Evolutionary conservation across 2,329 filamentous ascomycete species (phyloP).

Genomic region (Venturia oleaginea): DNA sequence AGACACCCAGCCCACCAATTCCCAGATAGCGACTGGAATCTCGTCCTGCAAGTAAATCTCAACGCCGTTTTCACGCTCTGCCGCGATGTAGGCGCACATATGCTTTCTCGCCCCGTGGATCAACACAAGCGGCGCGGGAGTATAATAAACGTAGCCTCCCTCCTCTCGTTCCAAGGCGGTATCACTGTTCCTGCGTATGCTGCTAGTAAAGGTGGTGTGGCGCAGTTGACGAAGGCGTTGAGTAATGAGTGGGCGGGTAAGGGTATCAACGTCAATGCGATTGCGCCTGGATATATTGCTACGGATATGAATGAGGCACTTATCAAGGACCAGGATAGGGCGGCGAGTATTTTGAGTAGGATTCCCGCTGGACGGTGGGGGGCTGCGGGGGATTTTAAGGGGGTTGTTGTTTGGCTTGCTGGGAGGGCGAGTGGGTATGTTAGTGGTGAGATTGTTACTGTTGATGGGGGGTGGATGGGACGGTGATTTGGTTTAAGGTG

Average conservation of each 20-base stretch:
- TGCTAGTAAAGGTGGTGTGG: constrained; percentile 75
- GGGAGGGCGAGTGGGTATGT: constrained; percentile 72
- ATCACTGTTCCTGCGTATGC: constrained; percentile 84
- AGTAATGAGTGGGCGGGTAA: constrained; percentile 78
- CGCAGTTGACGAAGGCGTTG: constrained; percentile 75
- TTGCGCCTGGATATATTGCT: constrained; percentile 81
- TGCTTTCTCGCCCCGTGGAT: constrained; percentile 49
- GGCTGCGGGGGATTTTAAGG: constrained; percentile 78
- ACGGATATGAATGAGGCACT: constrained; percentile 93
- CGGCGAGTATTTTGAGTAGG: constrained; percentile 64
- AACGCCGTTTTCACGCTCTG: constrained; percentile 69
- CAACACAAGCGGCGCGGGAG: constrained; percentile 51
- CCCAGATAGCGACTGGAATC: constrained; percentile 67
- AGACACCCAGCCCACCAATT: constrained; percentile 68
- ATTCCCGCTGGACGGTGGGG: constrained; percentile 85
- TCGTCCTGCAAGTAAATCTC: constrained; percentile 81
- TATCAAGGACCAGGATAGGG: constrained; percentile 59
- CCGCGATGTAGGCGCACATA: constrained; percentile 70
- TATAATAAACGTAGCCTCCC: constrained; percentile 77
- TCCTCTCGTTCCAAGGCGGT: constrained; percentile 79
- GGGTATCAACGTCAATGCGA: constrained; percentile 77
- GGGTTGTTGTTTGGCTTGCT: constrained; percentile 67
- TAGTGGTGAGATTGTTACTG: constrained; percentile 69
- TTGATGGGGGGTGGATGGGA: constrained; percentile 93
- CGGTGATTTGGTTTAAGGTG: constrained; percentile 38